Percentiles rank a stretch among this genome's conserved stretches.
These are phyloP conservation scores for Akanthomyces uredinophilus DNA, from an alignment of 2,329 filamentous ascomycete genomes.

Conservation along the genomic window DNA sequence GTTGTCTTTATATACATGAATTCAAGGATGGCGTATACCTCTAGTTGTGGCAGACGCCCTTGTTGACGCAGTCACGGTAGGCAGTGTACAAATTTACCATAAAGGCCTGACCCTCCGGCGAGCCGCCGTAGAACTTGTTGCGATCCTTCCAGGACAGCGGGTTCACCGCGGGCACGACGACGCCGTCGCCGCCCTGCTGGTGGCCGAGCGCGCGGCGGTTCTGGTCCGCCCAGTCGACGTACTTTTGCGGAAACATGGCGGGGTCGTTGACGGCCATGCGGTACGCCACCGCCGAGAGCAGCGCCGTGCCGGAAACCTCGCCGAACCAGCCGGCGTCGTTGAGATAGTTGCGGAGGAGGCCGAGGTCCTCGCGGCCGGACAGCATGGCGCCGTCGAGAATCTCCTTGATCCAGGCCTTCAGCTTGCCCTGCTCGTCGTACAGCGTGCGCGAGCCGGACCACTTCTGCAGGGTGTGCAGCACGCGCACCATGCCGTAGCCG, in stretches of 20 bases:
- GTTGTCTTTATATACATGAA: background rate
- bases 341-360: slow-evolving; percentile 16
- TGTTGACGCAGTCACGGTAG: slow-evolving; percentile 16
- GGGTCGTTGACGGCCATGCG: slow-evolving; percentile 17
- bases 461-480: slow-evolving; percentile 17
- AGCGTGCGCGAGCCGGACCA: slow-evolving; percentile 12
- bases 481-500: slow-evolving; percentile 16
- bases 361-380: slow-evolving; percentile 1
- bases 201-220: slow-evolving; percentile 7
- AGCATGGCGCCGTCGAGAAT: slow-evolving; percentile 16
- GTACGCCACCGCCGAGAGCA: slow-evolving; percentile 15
- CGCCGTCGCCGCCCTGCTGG: slow-evolving; percentile 8
- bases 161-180: slow-evolving; percentile 15
- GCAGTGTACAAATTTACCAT: slow-evolving; percentile 16
- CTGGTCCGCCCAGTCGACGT: slow-evolving; percentile 15
- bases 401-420: slow-evolving; percentile 17
- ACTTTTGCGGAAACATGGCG: slow-evolving; percentile 14
- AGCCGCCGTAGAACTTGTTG: slow-evolving; percentile 12
- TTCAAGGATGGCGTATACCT: background rate
- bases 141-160: slow-evolving; percentile 15
- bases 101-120: slow-evolving; percentile 17
- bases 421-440: background rate
- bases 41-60: slow-evolving; percentile 1
- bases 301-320: slow-evolving; percentile 16
- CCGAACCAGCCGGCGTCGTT: slow-evolving; percentile 17